Evolutionary conservation across 2,329 filamentous ascomycete genomes (phyloP).

Genomic region (Fusarium liriodendri): DNA sequence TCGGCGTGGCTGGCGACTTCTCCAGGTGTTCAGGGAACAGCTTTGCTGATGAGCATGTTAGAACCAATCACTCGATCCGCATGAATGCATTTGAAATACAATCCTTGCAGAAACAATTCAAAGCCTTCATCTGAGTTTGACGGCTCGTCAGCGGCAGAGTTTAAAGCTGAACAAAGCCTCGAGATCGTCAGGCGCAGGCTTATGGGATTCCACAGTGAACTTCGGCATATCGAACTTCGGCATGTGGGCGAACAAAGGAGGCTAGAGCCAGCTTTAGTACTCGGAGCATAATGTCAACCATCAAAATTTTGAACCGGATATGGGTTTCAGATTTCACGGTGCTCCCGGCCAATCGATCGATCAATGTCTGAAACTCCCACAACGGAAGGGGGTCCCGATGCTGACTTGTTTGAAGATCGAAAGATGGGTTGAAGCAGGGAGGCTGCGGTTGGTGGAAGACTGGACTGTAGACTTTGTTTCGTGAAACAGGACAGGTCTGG

Average conservation of each 20-base stretch:
- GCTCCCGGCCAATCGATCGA: slow-evolving; percentile 14
- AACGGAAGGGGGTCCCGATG: slow-evolving; percentile 7
- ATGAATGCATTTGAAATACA: not conserved
- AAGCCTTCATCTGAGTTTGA: not conserved
- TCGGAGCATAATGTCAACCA: not conserved
- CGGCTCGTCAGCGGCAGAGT: not conserved
- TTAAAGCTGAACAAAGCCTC: not conserved
- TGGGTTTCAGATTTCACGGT: slow-evolving; percentile 19
- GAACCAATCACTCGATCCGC: not conserved
- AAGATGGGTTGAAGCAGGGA: not conserved
- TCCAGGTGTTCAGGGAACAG: slow-evolving; percentile 12
- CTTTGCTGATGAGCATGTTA: not conserved
- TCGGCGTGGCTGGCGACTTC: slow-evolving; percentile 14
- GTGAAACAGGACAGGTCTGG: slow-evolving; percentile 28
- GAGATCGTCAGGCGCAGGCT: slow-evolving; percentile 5
- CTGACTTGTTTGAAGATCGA: slow-evolving; percentile 27
- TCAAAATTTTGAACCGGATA: not conserved
- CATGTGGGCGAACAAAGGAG: not conserved
- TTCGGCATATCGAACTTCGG: not conserved
- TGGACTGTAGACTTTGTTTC: slow-evolving; percentile 7
- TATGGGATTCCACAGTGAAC: not conserved
- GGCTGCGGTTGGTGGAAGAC: not conserved
- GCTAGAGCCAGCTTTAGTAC: not conserved
- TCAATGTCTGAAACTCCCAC: slow-evolving; percentile 22
- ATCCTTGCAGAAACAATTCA: slow-evolving; percentile 3